These are phyloP conservation scores for Colletotrichum tropicicola DNA, from an alignment of 2,329 filamentous ascomycete species.

Conservation along the genomic window DNA sequence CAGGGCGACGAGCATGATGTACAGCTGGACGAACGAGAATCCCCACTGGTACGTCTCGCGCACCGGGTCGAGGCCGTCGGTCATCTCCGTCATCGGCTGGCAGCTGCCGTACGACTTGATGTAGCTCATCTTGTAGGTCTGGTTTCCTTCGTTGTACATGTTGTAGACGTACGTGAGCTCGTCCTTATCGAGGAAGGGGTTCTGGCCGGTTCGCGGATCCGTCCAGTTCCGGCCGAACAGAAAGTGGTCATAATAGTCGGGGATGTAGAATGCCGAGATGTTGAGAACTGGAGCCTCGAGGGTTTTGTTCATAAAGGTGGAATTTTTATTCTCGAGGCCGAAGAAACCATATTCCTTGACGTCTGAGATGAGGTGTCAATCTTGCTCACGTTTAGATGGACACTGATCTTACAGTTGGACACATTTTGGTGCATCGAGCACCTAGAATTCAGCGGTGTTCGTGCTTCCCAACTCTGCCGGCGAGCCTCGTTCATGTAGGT, in stretches of 20 bases:
- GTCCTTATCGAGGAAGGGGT: not conserved
- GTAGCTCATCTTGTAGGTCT: slow-evolving; percentile 31
- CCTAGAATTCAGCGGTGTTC: not conserved
- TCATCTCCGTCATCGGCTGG: slow-evolving; percentile 25
- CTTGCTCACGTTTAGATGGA: not conserved
- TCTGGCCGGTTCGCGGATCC: slow-evolving; percentile 2
- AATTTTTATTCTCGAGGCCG: slow-evolving; percentile 20
- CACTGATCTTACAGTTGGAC: not conserved
- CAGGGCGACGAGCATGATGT: slow-evolving; percentile 24
- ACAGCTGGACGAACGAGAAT: slow-evolving; percentile 37
- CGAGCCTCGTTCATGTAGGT: no score
- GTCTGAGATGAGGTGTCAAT: slow-evolving; percentile 13
- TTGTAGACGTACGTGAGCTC: not conserved
- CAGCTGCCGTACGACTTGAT: slow-evolving; percentile 32
- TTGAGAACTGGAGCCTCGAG: slow-evolving; percentile 30
- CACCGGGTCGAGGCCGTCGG: not conserved
- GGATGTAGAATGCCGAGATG: slow-evolving; percentile 20
- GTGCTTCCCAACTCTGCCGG: not conserved
- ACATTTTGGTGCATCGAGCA: slow-evolving; percentile 6
- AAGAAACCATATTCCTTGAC: slow-evolving; percentile 31
- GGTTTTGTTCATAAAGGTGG: slow-evolving; percentile 15
- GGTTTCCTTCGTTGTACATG: not conserved
- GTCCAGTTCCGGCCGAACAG: slow-evolving; percentile 12
- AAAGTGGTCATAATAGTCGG: not conserved
- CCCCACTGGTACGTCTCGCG: slow-evolving; percentile 36